A percentile compares a stretch with the other conserved stretches of the same genome.
Conservation (phyloP, 305 asterid genomes). For the Ajuga reptans region DNA sequence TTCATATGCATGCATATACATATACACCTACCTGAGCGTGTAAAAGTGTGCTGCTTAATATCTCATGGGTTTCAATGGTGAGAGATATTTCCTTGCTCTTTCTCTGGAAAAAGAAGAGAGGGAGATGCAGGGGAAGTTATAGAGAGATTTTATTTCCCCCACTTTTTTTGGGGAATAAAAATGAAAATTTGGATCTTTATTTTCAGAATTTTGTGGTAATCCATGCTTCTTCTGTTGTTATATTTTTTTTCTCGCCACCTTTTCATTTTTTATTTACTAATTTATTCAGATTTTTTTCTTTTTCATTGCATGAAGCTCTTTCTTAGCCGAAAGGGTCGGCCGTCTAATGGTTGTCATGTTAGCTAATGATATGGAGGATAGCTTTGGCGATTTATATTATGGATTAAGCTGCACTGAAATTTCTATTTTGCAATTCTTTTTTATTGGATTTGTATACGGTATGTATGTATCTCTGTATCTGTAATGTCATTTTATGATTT, state of each 20-base stretch:
- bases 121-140: slow-evolving; percentile 25
- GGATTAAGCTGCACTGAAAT: background rate
- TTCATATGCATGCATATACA: background rate
- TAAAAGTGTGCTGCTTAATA: slow-evolving; percentile 21
- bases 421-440: background rate
- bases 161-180: background rate
- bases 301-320: slow-evolving; percentile 21
- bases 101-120: slow-evolving; percentile 26
- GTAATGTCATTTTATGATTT: no score
- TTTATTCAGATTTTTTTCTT: background rate
- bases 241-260: background rate
- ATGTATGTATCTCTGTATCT: no score
- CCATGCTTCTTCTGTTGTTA: slow-evolving; percentile 20
- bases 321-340: slow-evolving; percentile 49
- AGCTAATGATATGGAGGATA: background rate
- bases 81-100: slow-evolving; percentile 17
- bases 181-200: slow-evolving; percentile 5
- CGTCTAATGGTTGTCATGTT: slow-evolving; percentile 23
- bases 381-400: background rate
- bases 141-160: background rate
- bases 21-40: slow-evolving; percentile 14
- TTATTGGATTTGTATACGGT: no score
- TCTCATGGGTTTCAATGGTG: slow-evolving; percentile 25
- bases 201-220: slow-evolving; percentile 20
- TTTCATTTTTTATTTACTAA: background rate